phyloP scores from a whole-genome alignment of 176 grass and related monocot genomes.

The Sorghum bicolor region Sorghum_bicolor_NCBIv3 NC_012872.2:64800001-64800500 shows the following conservation, averaged over 20 bases:
- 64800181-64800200: neutral
- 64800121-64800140: neutral
- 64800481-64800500: neutral
- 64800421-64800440: slow-evolving; percentile 5
- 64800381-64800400: neutral
- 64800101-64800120: slow-evolving; percentile 28
- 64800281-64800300: neutral
- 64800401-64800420: neutral
- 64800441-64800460: neutral
- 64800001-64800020: slow-evolving; percentile 35
- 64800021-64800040: slow-evolving; percentile 47
- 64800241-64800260: neutral
- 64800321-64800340: neutral
- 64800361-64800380: neutral
- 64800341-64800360: neutral
- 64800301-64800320: neutral
- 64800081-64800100: slow-evolving; percentile 45
- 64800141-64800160: neutral
- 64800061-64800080: slow-evolving; percentile 39
- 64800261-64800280: neutral
- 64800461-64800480: neutral
- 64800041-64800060: slow-evolving; percentile 40
- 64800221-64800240: neutral
- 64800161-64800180: neutral
- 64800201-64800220: slow-evolving; percentile 3